Evolutionary conservation across 495 filamentous ascomycete genomes (phyloP), one percentile per base, ranked within the genome.

Genomic region (Cercophora samala): DNA sequence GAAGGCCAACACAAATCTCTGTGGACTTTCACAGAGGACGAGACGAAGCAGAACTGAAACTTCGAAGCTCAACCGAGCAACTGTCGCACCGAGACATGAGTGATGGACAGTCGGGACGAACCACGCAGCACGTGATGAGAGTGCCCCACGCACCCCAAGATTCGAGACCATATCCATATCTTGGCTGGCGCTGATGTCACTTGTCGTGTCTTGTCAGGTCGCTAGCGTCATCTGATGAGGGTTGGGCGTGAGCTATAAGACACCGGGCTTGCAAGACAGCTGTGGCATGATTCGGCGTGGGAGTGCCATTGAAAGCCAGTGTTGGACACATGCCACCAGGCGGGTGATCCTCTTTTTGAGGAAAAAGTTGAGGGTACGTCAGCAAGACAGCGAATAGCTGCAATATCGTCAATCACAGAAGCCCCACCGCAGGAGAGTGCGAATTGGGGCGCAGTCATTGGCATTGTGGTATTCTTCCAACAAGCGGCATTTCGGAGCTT

Each of bases 171-270:
- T 19, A 15, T 56, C n/a, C n/a, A n/a, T n/a, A n/a, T n/a, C n/a
- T 56, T 15, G 51, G n/a, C 53, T 56, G 53, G n/a, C 22, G 53
- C 53, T 56, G 53, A 56, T 56, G 53, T 56, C 53, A 56, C 53
- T 56, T 56, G 53, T 56, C 53, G 37, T 46, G 13, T n/a, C 37
- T 17, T 46, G 37, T 46, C 37, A 46, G 37, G 37, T 46, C 6
- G 37, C 37, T 23, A 56, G 53, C 3, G 53, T 15, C 53, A 56
- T 56, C 19, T 19, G 53, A 56, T 18, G 53, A 23, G n/a, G 52
- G 52, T 18, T 54, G 29, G 29, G 29, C 29, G 3, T 32, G 29
- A 32, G 29, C 29, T 8, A 32, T 32, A 32, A 32, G 29, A 32
- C 29, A 32, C 29, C 29, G 29, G 29, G 8, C 8, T 32, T 32